phyloP scores from a whole-genome alignment of 495 filamentous ascomycete genomes.

The Neurospora sp. region DNA sequence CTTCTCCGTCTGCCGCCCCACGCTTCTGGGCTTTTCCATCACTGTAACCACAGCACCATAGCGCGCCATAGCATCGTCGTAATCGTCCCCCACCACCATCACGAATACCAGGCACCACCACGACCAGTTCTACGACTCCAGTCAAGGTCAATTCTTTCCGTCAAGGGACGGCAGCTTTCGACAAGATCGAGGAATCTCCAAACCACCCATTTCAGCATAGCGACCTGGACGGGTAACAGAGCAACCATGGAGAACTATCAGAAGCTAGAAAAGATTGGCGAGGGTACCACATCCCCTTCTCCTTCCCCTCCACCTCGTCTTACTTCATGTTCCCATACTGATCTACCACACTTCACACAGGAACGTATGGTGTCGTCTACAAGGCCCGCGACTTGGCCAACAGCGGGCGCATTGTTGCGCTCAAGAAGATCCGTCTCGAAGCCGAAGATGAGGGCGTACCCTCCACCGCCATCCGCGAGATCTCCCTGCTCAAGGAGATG shows the following conservation, averaged over 20 bases:
- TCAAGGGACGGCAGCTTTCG: background rate
- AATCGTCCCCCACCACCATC: background rate
- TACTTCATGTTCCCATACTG: background rate
- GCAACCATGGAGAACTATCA: conserved; percentile 92
- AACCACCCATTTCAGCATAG: background rate
- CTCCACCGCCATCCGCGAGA: conserved; percentile 92
- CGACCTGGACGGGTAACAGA: conserved; percentile 3
- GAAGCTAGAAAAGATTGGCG: conserved; percentile 98
- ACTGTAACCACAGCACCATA: background rate
- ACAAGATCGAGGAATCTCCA: background rate
- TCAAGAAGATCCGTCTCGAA: conserved; percentile 98
- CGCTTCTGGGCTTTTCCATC: background rate
- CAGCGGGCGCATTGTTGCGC: conserved; percentile 72
- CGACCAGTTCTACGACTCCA: background rate
- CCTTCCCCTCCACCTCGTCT: conserved; percentile 1
- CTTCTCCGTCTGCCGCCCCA: background rate
- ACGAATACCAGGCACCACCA: background rate
- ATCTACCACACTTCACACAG: conserved; percentile 29
- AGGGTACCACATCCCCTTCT: conserved; percentile 51
- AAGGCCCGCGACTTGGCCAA: conserved; percentile 77
- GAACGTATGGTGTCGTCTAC: conserved; percentile 89
- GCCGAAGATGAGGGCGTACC: conserved; percentile 96
- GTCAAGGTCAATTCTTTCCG: background rate
- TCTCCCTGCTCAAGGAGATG: conserved; percentile 94
- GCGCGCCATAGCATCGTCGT: background rate